These are phyloP conservation scores for Kwoniella newhampshirensis DNA, from an alignment of 768 basidiomycete genomes.

Conservation along the genomic window DNA sequence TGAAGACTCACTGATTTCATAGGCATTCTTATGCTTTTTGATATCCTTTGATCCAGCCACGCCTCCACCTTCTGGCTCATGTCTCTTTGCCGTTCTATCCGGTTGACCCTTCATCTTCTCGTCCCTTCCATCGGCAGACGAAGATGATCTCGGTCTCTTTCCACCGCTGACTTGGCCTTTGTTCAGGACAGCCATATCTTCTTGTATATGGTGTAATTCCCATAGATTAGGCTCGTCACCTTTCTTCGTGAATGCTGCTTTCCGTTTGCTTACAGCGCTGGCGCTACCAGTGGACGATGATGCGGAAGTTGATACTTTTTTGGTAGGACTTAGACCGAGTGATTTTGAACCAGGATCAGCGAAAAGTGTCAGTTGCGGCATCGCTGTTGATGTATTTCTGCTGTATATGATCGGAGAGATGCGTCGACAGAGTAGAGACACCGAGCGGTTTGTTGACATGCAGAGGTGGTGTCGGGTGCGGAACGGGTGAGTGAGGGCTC, in stretches of 20 bases:
- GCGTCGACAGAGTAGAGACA: neutral
- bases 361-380: slow-evolving; percentile 43
- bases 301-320: slow-evolving; percentile 11
- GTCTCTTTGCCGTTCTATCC: slow-evolving; percentile 18
- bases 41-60: slow-evolving; percentile 36
- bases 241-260: slow-evolving; percentile 21
- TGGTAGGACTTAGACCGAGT: slow-evolving; percentile 28
- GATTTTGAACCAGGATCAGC: slow-evolving; percentile 26
- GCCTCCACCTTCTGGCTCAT: slow-evolving; percentile 45
- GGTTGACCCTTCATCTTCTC: slow-evolving; percentile 36
- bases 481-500: neutral
- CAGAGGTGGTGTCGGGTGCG: no score
- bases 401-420: no score
- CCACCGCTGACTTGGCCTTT: slow-evolving; percentile 9
- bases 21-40: slow-evolving; percentile 48
- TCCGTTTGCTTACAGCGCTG: neutral
- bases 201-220: slow-evolving; percentile 44
- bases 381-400: slow-evolving; percentile 4
- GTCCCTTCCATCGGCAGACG: slow-evolving; percentile 4
- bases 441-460: slow-evolving; percentile 9
- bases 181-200: slow-evolving; percentile 38
- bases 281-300: neutral
- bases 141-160: neutral
- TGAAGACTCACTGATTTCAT: slow-evolving; percentile 44
- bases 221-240: slow-evolving; percentile 36